These are phyloP conservation scores for Lactarius evosmus DNA, from an alignment of 768 basidiomycete species.

Conservation along the genomic window DNA sequence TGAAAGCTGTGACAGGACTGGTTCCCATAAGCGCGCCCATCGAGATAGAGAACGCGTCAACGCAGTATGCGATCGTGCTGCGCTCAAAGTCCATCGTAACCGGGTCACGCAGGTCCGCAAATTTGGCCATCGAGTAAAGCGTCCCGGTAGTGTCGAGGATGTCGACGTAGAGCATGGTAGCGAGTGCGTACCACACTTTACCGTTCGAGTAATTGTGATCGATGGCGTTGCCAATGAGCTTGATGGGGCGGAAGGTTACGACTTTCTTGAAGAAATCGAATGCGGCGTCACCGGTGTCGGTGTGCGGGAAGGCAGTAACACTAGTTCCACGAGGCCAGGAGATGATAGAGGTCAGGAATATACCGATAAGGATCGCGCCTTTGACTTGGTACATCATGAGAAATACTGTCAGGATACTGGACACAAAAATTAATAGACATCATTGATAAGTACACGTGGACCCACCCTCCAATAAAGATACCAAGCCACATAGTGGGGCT, in stretches of 20 bases:
- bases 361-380: conserved; percentile 79
- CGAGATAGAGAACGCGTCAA: conserved; percentile 77
- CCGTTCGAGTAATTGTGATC: conserved; percentile 51
- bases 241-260: conserved; percentile 66
- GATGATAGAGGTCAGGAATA: conserved; percentile 78
- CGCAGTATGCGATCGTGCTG: conserved; percentile 77
- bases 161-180: conserved; percentile 89
- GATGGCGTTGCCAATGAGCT: conserved; percentile 63
- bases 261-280: conserved; percentile 87
- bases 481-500: conserved; percentile 87
- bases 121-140: conserved; percentile 87
- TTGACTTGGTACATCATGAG: conserved; percentile 83
- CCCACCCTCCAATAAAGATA: conserved; percentile 77
- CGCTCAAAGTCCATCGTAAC: conserved; percentile 85
- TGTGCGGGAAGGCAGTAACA: conserved; percentile 82
- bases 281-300: conserved; percentile 57
- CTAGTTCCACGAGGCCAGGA: conserved; percentile 84
- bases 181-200: conserved; percentile 79
- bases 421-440: neutral
- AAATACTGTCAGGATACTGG: conserved; percentile 68
- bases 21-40: conserved; percentile 80
- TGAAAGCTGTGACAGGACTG: conserved; percentile 78
- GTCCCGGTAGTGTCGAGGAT: conserved; percentile 69
- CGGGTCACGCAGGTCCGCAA: conserved; percentile 82
- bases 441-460: neutral